Evolutionary conservation across 306 rosid species (phyloP), one percentile per base, ranked within the genome.

Genomic region (Vicia sativa): DNA sequence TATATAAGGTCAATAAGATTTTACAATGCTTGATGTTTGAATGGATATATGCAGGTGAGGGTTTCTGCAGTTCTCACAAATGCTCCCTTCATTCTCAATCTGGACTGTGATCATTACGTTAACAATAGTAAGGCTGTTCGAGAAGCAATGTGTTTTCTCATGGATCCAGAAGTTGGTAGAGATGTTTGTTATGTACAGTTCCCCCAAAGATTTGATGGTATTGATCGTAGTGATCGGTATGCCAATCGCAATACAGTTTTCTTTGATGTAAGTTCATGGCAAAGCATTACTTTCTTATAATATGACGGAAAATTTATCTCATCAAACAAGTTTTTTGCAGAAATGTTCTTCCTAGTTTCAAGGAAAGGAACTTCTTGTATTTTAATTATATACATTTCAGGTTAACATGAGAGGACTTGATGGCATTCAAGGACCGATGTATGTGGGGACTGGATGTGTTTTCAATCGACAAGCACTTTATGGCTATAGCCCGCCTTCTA

Each of bases 201-300:
- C 77, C 99, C 99, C 63, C 99, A 93, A 83, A 90, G 99, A 72
- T 93, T 93, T 65, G 99, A 93, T 65, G 99, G 99, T 77, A 93
- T 93, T 72, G 99, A 93, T 74, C 90, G 90, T 11, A 93, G 99
- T 78, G 99, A 93, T 79, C 86, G 99, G 82, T 93, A 93, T 78
- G 99, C 99, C 74, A 93, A 93, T 60, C 90, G 97, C 72, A 93
- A 93, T 65, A 86, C 87, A 8, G 99, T 93, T 82, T 93, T 93
- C 97, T 93, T 93, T 81, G 99, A 93, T 68, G 99, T 90, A 83
- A 86, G 97, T 88, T 77, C 62, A 25, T 76, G 28, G 39, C 62
- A 16, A 65, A 53, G 62, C 23, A 53, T 10, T 31, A 25, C 57
- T 75, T 57, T 25, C 62, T 58, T 21, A 21, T 21, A 42, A 11